These are phyloP conservation scores for Penicillium paradoxum DNA, from an alignment of 495 filamentous ascomycete genomes.

Conservation along the genomic window DNA sequence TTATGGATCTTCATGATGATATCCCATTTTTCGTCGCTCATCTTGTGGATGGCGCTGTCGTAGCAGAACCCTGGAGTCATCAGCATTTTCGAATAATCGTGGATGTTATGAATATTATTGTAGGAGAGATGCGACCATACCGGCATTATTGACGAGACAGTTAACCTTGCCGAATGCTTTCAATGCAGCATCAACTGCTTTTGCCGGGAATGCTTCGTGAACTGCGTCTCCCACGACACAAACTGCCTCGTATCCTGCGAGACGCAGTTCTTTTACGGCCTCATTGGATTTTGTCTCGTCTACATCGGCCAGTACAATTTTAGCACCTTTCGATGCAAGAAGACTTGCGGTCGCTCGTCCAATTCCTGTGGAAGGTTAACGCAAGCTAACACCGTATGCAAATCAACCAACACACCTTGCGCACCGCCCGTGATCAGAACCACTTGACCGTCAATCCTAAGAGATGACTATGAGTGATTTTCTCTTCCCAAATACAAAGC, in stretches of 20 bases:
- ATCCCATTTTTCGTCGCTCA: conserved; percentile 74
- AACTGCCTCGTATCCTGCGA: conserved; percentile 56
- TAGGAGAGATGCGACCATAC: conserved; percentile 46
- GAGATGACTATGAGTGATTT: conserved; percentile 12
- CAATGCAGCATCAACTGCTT: conserved; percentile 57
- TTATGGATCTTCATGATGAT: conserved; percentile 65
- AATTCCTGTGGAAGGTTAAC: conserved; percentile 55
- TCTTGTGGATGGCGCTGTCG: conserved; percentile 77
- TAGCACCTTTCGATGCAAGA: conserved; percentile 69
- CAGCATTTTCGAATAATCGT: background rate
- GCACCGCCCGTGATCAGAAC: conserved; percentile 70
- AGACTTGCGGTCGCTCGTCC: conserved; percentile 42
- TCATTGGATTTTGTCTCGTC: conserved; percentile 52
- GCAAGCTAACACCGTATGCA: background rate
- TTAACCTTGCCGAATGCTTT: conserved; percentile 73
- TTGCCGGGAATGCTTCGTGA: conserved; percentile 7
- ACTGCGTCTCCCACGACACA: conserved; percentile 44
- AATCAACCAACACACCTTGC: conserved; percentile 48
- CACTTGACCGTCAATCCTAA: conserved; percentile 59
- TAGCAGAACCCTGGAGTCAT: conserved; percentile 10
- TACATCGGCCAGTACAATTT: conserved; percentile 65
- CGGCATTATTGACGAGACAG: conserved; percentile 72
- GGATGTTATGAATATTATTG: background rate
- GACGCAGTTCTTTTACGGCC: conserved; percentile 52
- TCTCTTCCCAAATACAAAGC: background rate